Conservation (phyloP, 148 eudicot species). For the Persicaria maculosa region DNA sequence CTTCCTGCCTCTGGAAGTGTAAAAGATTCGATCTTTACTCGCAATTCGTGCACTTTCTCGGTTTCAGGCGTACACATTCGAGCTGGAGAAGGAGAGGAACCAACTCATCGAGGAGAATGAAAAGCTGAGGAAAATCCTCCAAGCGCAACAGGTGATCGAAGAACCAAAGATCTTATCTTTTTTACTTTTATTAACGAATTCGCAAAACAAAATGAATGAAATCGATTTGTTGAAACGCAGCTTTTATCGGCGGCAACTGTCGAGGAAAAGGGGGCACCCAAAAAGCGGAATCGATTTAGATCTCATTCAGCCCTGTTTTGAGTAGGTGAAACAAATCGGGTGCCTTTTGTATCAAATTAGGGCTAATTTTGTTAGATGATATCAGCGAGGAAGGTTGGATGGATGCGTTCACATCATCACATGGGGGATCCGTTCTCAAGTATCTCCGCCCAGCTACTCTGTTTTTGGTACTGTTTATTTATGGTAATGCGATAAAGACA, state of each 20-base stretch:
- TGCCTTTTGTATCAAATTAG: background rate
- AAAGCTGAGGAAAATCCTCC: conserved; percentile 34
- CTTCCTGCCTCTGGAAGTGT: background rate
- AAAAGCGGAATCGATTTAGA: background rate
- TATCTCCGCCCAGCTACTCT: no score
- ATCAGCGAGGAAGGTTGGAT: no score
- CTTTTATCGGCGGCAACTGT: background rate
- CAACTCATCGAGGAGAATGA: conserved; percentile 51
- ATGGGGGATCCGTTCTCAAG: no score
- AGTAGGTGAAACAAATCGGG: background rate
- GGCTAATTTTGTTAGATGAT: background rate
- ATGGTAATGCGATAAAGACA: no score
- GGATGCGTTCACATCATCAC: no score
- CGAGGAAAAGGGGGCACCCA: background rate
- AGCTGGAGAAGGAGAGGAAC: conserved; percentile 44
- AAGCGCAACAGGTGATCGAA: conserved; percentile 21
- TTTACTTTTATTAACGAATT: no score
- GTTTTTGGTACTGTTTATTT: no score
- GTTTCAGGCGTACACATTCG: conserved; percentile 49
- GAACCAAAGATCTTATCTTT: background rate
- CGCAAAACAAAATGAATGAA: no score
- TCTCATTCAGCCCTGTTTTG: conserved; percentile 1
- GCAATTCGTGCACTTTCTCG: background rate
- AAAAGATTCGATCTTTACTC: background rate
- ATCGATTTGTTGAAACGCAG: background rate